Evolutionary conservation across 228 moss, liverwort and hornwort genomes (phyloP).

Genomic region (Sphagnum magellanicum): DNA sequence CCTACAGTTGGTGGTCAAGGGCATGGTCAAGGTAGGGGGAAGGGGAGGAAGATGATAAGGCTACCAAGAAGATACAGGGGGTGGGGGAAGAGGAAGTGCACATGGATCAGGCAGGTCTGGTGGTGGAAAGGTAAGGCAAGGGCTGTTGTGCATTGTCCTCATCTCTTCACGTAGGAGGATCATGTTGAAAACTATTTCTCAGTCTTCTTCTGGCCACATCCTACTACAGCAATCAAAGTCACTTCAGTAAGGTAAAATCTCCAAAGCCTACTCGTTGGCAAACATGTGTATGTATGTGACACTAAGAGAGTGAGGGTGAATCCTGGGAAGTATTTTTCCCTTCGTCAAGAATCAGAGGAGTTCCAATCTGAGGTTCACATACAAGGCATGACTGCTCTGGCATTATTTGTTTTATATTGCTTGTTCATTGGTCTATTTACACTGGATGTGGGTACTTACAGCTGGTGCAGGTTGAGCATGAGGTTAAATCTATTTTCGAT

Average conservation of each 20-base stretch:
- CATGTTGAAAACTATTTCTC: too few relatives aligned
- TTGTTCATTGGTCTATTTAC: background rate
- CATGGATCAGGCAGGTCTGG: constrained; percentile 71
- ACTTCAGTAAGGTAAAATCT: background rate
- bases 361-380: too few relatives aligned
- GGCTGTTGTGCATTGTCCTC: background rate
- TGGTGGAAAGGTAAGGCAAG: constrained; percentile 34
- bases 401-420: too few relatives aligned
- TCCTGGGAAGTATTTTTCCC: too few relatives aligned
- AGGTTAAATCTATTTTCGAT: constrained; percentile 20
- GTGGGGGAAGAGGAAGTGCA: constrained; percentile 55
- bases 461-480: constrained; percentile 52
- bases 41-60: constrained; percentile 44
- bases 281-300: too few relatives aligned
- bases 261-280: too few relatives aligned
- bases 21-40: constrained; percentile 62
- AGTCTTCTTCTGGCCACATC: background rate
- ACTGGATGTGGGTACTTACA: constrained; percentile 5
- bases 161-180: background rate
- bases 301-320: too few relatives aligned
- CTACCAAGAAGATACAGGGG: constrained; percentile 62
- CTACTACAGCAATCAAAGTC: background rate
- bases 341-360: too few relatives aligned
- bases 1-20: constrained; percentile 64
- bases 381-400: too few relatives aligned